These are phyloP conservation scores for Vigna radiata DNA, from an alignment of 306 rosid species.

Conservation along the genomic window DNA sequence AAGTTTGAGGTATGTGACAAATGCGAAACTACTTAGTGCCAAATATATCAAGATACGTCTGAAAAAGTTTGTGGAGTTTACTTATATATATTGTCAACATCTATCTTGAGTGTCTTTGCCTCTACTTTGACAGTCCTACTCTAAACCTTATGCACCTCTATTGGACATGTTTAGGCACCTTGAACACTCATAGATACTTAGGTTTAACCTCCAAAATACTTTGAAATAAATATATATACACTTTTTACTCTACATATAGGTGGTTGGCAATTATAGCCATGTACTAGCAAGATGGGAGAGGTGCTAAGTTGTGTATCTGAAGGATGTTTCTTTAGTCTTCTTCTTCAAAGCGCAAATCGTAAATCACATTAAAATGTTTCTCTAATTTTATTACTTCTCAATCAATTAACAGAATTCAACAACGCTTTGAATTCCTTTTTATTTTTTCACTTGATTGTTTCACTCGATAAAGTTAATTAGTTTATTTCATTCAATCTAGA, in stretches of 20 bases:
- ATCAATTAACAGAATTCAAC: constrained; percentile 31
- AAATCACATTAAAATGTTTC: constrained; percentile 7
- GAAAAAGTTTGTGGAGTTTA: constrained; percentile 11
- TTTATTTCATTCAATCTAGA: constrained; percentile 24
- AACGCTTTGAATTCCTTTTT: constrained; percentile 36
- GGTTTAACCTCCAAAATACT: background rate
- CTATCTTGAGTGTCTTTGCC: constrained; percentile 4
- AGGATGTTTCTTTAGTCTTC: constrained; percentile 14
- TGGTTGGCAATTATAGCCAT: constrained; percentile 17
- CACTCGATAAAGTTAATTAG: background rate
- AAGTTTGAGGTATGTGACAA: constrained; percentile 61
- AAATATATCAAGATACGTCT: constrained; percentile 28
- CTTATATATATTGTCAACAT: constrained; percentile 12
- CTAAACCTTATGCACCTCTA: background rate
- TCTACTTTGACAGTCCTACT: background rate
- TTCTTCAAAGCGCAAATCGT: background rate
- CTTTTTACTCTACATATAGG: constrained; percentile 11
- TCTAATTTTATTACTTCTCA: constrained; percentile 7
- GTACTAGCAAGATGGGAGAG: background rate
- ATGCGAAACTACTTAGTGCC: background rate
- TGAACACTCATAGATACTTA: background rate
- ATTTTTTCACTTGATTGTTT: constrained; percentile 5
- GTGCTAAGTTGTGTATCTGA: constrained; percentile 18
- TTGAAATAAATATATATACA: background rate
- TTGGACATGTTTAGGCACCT: constrained; percentile 28